phyloP scores from a whole-genome alignment of 305 asterid species.

The Fraxinus velutina region DNA sequence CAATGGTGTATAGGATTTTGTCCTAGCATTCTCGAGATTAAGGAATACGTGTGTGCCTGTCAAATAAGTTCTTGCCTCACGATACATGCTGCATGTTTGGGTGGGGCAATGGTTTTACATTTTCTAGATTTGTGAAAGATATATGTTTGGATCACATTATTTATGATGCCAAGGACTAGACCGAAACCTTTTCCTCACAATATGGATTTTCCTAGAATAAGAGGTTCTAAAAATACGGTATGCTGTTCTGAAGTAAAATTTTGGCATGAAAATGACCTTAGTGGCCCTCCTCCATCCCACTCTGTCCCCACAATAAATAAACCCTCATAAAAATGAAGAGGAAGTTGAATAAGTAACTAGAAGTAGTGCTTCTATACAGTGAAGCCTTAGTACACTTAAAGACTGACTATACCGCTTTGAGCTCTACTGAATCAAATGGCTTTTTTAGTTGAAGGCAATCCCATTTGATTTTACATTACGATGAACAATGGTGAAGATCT shows the following conservation, averaged over 20 bases:
- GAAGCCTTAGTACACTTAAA: not conserved
- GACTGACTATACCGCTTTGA: not conserved
- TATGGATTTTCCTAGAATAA: not conserved
- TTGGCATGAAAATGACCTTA: not conserved
- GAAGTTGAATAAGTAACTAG: not conserved
- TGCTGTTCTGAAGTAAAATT: not conserved
- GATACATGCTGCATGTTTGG: not conserved
- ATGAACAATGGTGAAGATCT: conserved; percentile 12
- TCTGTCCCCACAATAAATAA: not conserved
- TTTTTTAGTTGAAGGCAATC: not conserved
- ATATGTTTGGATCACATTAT: conserved; percentile 13
- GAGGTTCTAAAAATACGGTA: not conserved
- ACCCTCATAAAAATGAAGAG: not conserved
- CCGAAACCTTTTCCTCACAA: not conserved
- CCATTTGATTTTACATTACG: conserved; percentile 1
- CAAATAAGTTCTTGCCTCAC: not conserved
- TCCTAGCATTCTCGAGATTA: conserved; percentile 7
- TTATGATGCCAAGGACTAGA: conserved; percentile 12
- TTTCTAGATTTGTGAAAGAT: conserved; percentile 10
- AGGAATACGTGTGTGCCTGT: conserved; percentile 9
- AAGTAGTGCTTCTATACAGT: not conserved
- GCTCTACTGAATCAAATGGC: not conserved
- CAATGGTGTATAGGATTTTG: conserved; percentile 5
- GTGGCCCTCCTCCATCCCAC: not conserved
- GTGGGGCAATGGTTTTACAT: not conserved